Base-by-base conservation (phyloP, 1,284 basidiomycete species). In the Apiotrichum montevideense region DNA sequence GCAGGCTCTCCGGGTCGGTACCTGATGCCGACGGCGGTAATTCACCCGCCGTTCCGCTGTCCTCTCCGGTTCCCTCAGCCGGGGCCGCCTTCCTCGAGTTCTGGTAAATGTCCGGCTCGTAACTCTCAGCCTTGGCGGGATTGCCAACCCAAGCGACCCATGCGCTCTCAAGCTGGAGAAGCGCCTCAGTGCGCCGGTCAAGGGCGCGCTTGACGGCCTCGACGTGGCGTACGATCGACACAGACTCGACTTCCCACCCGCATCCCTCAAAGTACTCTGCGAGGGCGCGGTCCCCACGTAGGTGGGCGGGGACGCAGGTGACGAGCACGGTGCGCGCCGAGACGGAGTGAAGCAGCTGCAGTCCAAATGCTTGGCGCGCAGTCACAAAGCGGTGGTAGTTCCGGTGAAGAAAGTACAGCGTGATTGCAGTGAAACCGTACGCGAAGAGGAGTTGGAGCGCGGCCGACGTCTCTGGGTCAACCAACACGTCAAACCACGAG, bases 71-170 rank as follows among this genome's bases (percentile, higher is more conserved):
- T 5, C 46, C 33, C 1, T 49, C 34, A 7, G 51, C 15, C 1
- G 42, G 21, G 8, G 32, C 32, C 2, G 50, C 9, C 32, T 29
- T 34, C 11, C 37, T 55, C 10, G 8, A 15, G 14, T 58, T 57
- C 10, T 42, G 21, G 41, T 75, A 75, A 6, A 74, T 55, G 34
- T 69, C 56, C n/a, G 69, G 63, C 35, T 67, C 59, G 55, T 75
- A 74, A 1, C 70, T 70, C 3, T 52, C 56, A n/a, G 59, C 62
- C 0, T 82, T 83, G 57, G 88, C 90, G 0, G 94, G 94, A 70
- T 98, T 97, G 1, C 93, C 94, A 2, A 97, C 86, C 75, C 92
- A 98, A 32, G 83, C 81, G 15, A 85, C 85, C 94, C 95, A 98
- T 1, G 87, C 87, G 3, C 74, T 74, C 72, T 98, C 95, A 34